Base-by-base conservation (phyloP, 2,329 filamentous ascomycete genomes). In the Elsinoe batatas region DNA sequence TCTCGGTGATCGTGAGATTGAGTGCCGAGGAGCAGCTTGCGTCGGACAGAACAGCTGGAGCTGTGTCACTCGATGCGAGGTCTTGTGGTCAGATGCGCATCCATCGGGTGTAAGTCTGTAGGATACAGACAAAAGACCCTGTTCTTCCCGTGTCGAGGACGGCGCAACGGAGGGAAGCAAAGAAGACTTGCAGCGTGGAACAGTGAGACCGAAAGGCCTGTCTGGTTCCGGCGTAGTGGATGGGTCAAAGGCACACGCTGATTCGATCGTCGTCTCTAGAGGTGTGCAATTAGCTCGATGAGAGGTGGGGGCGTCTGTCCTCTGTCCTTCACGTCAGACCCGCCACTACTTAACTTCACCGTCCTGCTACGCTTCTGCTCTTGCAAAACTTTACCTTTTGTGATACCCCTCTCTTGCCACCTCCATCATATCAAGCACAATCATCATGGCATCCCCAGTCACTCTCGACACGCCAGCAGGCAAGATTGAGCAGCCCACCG, bases 401-500 rank as follows among this genome's bases (percentile, higher is more conserved):
- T 61, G 58, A 64, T 60, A 63, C 58, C 59, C 62, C 11, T 43
- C 20, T 42, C 49, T 38, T 32, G 54, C 40, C 33, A 49, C 44
- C 51, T 37, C 44, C 32, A 51, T 35, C 36, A 56, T 58, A 26
- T 43, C 56, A 37, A 53, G 44, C 44, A 37, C 38, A 56, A 65
- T 59, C 60, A 64, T 64, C 63, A 72, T 62, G 64, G 74, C 72
- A 68, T 67, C 83, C 64, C 77, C 76, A 56, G 72, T 78, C 61
- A 77, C 84, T 69, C 78, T 89, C 65, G 80, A 83, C 74, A 88
- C 85, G 64, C 85, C 86, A 57, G 60, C 81, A 63, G 84, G 75
- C 69, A 75, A 78, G 67, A 77, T 76, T 63, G 71, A 74, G 54
- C 76, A 78, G 71, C 76, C 76, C 57, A 78, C 73, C 54, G 75